phyloP scores from a whole-genome alignment of 805 yeast species.

The Sugiyamaella smithiae region DNA sequence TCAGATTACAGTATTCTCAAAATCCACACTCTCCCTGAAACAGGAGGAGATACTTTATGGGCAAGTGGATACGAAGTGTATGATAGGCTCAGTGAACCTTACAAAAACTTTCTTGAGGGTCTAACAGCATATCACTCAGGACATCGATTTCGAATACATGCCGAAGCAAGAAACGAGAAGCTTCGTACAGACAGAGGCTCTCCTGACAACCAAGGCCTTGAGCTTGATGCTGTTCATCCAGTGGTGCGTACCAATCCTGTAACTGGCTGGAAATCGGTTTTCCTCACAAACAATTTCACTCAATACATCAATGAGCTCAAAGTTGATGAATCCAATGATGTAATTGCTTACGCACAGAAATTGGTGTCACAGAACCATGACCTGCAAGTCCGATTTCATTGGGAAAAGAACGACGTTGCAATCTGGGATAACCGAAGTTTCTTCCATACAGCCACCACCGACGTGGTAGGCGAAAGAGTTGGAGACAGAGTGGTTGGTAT shows the following conservation, averaged over 20 bases:
- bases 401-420: slow-evolving; percentile 70
- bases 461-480: slow-evolving; percentile 32
- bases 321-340: slow-evolving; percentile 47
- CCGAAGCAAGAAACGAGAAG: neutral
- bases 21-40: slow-evolving; percentile 54
- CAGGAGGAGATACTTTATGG: slow-evolving; percentile 52
- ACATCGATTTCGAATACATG: slow-evolving; percentile 41
- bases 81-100: slow-evolving; percentile 48
- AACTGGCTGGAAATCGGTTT: slow-evolving; percentile 60
- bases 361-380: slow-evolving; percentile 47
- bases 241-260: slow-evolving; percentile 63
- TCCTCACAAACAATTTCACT: slow-evolving; percentile 51
- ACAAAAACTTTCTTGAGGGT: slow-evolving; percentile 46
- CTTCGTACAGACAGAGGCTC: slow-evolving; percentile 23
- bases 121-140: slow-evolving; percentile 69
- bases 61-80: slow-evolving; percentile 52
- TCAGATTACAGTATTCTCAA: slow-evolving; percentile 66
- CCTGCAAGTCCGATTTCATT: slow-evolving; percentile 34
- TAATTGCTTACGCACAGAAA: slow-evolving; percentile 46
- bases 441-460: slow-evolving; percentile 62
- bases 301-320: slow-evolving; percentile 50
- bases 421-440: slow-evolving; percentile 76
- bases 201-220: slow-evolving; percentile 29
- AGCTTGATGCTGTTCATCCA: slow-evolving; percentile 44
- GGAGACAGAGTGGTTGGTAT: slow-evolving; percentile 31